Evolutionary conservation across 345 rosid species (phyloP).

Genomic region (Ceriops decandra): DNA sequence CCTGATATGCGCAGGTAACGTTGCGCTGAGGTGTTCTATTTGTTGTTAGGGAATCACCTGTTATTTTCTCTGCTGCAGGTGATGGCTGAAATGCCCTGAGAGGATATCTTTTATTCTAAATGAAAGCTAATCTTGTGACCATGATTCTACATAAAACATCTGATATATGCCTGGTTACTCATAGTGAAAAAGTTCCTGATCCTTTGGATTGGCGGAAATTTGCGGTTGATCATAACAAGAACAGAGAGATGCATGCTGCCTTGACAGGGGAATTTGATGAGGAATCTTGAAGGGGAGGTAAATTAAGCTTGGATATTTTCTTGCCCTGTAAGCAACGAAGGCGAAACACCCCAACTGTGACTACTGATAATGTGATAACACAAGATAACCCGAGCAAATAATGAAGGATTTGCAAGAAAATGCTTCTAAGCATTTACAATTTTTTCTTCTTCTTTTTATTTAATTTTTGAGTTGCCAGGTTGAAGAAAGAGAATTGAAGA

Average conservation of each 20-base stretch:
- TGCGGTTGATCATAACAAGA: not conserved
- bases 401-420: constrained; percentile 1
- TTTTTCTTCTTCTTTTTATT: too few relatives aligned
- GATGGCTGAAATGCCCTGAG: constrained; percentile 15
- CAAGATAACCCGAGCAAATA: not conserved
- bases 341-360: not conserved
- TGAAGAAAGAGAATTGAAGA: constrained; percentile 7
- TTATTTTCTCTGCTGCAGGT: constrained; percentile 38
- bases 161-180: too few relatives aligned
- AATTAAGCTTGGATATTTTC: too few relatives aligned
- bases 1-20: constrained; percentile 65
- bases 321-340: not conserved
- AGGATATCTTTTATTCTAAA: not conserved
- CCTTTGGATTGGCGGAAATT: not conserved
- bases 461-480: not conserved
- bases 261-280: not conserved
- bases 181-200: not conserved
- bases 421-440: not conserved
- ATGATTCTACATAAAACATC: not conserved
- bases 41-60: constrained; percentile 40
- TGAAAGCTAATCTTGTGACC: not conserved
- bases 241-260: not conserved
- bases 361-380: too few relatives aligned
- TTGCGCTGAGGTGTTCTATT: constrained; percentile 62
- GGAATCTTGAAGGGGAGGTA: not conserved